Percentiles rank a stretch among this genome's conserved stretches.
These are phyloP conservation scores for Ophioceras dolichostomum DNA, from an alignment of 2,329 filamentous ascomycete species.

Conservation along the genomic window DNA sequence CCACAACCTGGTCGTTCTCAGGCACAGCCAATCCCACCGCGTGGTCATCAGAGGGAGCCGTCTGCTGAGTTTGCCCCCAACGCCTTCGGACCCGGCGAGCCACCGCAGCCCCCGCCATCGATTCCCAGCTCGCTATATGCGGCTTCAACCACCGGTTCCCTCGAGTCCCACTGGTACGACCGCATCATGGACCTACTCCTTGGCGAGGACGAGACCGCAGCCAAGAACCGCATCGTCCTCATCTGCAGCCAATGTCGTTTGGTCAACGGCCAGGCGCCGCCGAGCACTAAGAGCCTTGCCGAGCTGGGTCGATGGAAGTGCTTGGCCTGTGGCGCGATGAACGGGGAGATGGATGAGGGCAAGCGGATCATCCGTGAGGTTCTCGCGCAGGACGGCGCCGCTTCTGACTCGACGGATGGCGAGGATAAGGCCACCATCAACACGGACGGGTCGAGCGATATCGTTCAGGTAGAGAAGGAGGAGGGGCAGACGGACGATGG, in stretches of 20 bases:
- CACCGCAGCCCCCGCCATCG: conserved; percentile 9
- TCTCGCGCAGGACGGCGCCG: conserved; percentile 17
- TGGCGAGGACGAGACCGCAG: conserved; percentile 85
- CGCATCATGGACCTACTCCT: conserved; percentile 82
- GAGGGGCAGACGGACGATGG: background rate
- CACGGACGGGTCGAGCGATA: conserved; percentile 1
- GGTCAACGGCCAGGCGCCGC: conserved; percentile 92
- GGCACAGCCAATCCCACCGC: no score
- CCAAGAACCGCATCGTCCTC: conserved; percentile 81
- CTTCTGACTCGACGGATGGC: conserved; percentile 2
- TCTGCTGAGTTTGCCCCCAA: conserved; percentile 64
- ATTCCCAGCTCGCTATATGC: conserved; percentile 13
- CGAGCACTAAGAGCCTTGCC: conserved; percentile 62
- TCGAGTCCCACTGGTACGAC: conserved; percentile 75
- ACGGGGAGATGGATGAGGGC: conserved; percentile 70
- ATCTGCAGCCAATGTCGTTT: conserved; percentile 74
- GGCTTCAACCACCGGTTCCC: conserved; percentile 9
- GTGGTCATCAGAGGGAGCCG: conserved; percentile 13
- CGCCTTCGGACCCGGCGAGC: conserved; percentile 34
- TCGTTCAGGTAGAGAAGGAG: conserved; percentile 1
- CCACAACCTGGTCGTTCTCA: conserved; percentile 11
- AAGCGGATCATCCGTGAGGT: conserved; percentile 61
- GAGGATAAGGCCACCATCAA: conserved; percentile 1
- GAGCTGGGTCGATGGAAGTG: conserved; percentile 85
- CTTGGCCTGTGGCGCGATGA: conserved; percentile 68